A percentile compares a stretch with the other conserved stretches of the same genome.
Evolutionary conservation across 495 filamentous ascomycete genomes (phyloP).

Genomic region (Ramalina intermedia): DNA sequence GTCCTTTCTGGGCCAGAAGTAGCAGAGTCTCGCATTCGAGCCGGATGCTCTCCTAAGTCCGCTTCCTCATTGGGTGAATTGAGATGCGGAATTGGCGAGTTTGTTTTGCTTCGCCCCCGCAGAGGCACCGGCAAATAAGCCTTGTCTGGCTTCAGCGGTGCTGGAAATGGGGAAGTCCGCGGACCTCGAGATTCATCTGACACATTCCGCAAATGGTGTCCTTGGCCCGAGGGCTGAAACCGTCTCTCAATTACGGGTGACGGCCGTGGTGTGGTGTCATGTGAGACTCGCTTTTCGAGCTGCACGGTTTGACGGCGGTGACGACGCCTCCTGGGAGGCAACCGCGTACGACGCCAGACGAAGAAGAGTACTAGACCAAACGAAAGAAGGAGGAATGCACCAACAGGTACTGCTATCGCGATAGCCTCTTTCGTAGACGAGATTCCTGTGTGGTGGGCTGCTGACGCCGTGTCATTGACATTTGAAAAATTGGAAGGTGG

Average conservation of each 20-base stretch:
- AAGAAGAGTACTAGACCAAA: conserved; percentile 11
- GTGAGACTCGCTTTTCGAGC: conserved; percentile 7
- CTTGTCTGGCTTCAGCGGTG: conserved; percentile 3
- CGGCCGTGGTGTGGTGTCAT: not conserved
- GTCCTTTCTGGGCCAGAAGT: conserved; percentile 4
- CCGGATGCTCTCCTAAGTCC: not conserved
- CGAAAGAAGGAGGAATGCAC: conserved; percentile 26
- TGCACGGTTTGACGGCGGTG: not conserved
- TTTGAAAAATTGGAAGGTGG: conserved; percentile 24
- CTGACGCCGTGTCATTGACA: conserved; percentile 11
- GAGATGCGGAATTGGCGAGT: not conserved
- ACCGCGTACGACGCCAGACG: conserved; percentile 4
- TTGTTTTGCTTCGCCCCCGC: conserved; percentile 3
- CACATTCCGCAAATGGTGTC: not conserved
- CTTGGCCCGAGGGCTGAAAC: not conserved
- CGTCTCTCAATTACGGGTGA: not conserved
- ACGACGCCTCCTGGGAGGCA: not conserved
- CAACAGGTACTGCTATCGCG: conserved; percentile 32
- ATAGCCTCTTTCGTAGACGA: conserved; percentile 21
- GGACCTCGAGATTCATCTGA: conserved; percentile 1
- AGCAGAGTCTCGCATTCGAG: conserved; percentile 1
- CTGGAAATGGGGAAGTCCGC: not conserved
- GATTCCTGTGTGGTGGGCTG: no score
- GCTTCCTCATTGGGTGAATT: not conserved
- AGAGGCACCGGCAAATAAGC: conserved; percentile 8